Conservation (phyloP, 2,329 filamentous ascomycete species). For the Talaromyces sp. region DNA sequence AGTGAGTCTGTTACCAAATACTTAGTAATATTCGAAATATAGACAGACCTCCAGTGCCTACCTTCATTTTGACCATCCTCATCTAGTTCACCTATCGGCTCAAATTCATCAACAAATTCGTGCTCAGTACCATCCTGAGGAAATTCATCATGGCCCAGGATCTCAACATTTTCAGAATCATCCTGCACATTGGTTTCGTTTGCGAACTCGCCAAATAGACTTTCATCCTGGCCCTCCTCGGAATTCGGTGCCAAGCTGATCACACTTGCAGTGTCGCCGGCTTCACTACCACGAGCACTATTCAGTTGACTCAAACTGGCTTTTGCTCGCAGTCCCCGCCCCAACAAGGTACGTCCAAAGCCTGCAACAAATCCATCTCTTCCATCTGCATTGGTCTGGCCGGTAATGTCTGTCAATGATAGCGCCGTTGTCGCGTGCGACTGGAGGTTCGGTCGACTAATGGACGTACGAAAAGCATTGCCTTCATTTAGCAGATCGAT, state of each 20-base stretch:
- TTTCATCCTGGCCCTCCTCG: constrained; percentile 72
- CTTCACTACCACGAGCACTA: constrained; percentile 51
- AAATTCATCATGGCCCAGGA: constrained; percentile 37
- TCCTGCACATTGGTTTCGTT: constrained; percentile 42
- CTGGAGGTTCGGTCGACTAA: constrained; percentile 38
- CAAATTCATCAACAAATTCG: constrained; percentile 75
- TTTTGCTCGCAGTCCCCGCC: constrained; percentile 32
- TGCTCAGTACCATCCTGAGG: constrained; percentile 55
- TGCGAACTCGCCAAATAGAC: constrained; percentile 71
- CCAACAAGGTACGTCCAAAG: constrained; percentile 32
- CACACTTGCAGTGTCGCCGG: constrained; percentile 52
- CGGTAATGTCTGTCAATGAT: constrained; percentile 76
- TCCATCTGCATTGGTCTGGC: constrained; percentile 69
- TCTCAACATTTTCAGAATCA: constrained; percentile 36
- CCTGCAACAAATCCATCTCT: constrained; percentile 61
- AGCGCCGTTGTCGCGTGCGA: constrained; percentile 80
- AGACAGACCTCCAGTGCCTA: constrained; percentile 29
- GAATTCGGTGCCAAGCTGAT: constrained; percentile 53
- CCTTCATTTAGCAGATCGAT: constrained; percentile 38
- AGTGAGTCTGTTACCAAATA: constrained; percentile 42
- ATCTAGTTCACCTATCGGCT: constrained; percentile 61
- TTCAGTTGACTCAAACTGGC: constrained; percentile 43
- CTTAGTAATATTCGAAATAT: neutral
- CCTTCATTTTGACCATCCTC: constrained; percentile 58
- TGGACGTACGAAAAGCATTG: constrained; percentile 30